Percentiles rank a stretch among this genome's conserved stretches.
These are phyloP conservation scores for Aspergillus kassunensis DNA, from an alignment of 495 filamentous ascomycete species.

Conservation along the genomic window DNA sequence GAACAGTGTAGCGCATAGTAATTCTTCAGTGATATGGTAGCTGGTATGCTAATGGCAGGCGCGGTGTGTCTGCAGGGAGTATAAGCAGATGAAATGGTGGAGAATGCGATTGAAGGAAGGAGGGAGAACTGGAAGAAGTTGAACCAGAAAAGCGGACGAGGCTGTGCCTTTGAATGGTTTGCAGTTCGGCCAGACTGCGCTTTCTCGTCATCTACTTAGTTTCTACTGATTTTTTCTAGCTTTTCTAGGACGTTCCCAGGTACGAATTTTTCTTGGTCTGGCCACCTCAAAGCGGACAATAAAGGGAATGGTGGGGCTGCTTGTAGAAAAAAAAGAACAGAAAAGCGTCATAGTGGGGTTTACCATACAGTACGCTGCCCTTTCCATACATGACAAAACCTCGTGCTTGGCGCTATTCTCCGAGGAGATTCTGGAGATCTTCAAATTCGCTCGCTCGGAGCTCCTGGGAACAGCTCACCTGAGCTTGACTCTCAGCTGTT, in stretches of 20 bases:
- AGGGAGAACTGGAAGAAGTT: neutral
- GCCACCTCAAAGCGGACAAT: conserved; percentile 20
- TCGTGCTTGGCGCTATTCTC: conserved; percentile 4
- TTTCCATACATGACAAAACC: conserved; percentile 21
- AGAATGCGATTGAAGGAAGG: conserved; percentile 3
- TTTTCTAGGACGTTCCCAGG: conserved; percentile 22
- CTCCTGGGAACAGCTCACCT: no score
- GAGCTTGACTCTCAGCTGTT: neutral
- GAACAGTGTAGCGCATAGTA: conserved; percentile 30
- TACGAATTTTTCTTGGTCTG: conserved; percentile 24
- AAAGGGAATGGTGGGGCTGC: conserved; percentile 9
- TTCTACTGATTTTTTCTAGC: no score
- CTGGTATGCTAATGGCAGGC: conserved; percentile 2
- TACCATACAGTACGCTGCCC: conserved; percentile 5
- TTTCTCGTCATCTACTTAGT: neutral
- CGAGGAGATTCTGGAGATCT: conserved; percentile 11
- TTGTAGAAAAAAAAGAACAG: conserved; percentile 1
- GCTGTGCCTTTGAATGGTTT: conserved; percentile 24
- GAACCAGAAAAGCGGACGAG: conserved; percentile 18
- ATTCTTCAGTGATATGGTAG: neutral
- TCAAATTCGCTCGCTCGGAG: neutral
- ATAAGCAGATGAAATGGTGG: neutral
- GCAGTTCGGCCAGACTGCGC: conserved; percentile 6
- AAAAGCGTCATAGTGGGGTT: conserved; percentile 20
- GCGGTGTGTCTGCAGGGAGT: neutral